phyloP scores from a whole-genome alignment of 1,284 basidiomycete species.

The Pulveroboletus sp. region DNA sequence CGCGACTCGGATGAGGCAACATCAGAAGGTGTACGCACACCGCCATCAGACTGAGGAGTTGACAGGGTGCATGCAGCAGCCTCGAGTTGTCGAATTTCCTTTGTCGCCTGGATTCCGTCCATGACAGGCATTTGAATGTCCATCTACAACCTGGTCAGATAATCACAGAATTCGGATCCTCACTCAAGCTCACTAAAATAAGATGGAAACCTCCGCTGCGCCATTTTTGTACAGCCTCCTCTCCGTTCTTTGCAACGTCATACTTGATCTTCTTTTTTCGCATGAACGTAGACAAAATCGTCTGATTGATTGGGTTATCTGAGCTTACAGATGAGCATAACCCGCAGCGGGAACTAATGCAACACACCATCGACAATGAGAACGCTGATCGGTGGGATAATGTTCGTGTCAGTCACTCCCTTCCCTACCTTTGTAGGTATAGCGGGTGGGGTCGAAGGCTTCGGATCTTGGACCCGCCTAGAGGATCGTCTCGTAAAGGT shows the following conservation, averaged over 20 bases:
- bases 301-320: constrained; percentile 99
- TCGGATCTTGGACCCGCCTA: constrained; percentile 32
- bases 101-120: constrained; percentile 97
- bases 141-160: constrained; percentile 64
- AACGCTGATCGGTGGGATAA: constrained; percentile 93
- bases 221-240: constrained; percentile 97
- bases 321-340: constrained; percentile 16
- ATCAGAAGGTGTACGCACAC: constrained; percentile 53
- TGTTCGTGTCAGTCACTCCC: constrained; percentile 47
- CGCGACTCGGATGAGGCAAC: constrained; percentile 46
- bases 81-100: constrained; percentile 91
- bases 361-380: constrained; percentile 90
- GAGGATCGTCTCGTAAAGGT: constrained; percentile 30
- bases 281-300: constrained; percentile 95
- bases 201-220: constrained; percentile 91
- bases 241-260: constrained; percentile 92
- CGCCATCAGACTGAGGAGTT: constrained; percentile 59
- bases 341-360: constrained; percentile 14
- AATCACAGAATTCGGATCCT: not conserved
- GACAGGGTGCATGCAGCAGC: constrained; percentile 75
- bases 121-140: constrained; percentile 99
- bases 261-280: constrained; percentile 95
- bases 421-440: constrained; percentile 28
- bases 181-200: constrained; percentile 70
- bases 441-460: constrained; percentile 28